phyloP scores from a whole-genome alignment of 225 moss, liverwort and hornwort species.

The Pleurozium schreberi region DNA sequence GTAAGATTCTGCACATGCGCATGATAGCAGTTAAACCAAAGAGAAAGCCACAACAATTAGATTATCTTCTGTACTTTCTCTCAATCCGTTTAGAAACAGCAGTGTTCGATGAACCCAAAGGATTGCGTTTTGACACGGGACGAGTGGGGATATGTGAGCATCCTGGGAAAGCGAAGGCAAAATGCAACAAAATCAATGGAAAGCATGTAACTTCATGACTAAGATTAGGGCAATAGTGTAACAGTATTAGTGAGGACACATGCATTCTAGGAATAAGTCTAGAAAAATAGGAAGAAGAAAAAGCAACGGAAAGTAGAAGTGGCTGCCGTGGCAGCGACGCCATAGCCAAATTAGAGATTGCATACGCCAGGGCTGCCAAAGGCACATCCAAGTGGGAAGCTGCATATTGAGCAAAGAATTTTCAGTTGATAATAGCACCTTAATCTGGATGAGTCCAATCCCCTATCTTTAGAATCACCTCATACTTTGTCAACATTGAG shows the following conservation, averaged over 20 bases:
- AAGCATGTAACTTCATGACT: neutral
- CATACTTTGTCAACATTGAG: neutral
- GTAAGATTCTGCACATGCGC: too few species aligned
- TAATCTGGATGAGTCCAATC: neutral
- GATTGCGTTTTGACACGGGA: too few species aligned
- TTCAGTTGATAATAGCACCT: neutral
- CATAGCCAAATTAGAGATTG: neutral
- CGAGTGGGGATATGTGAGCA: too few species aligned
- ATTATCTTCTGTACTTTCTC: too few species aligned
- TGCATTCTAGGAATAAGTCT: neutral
- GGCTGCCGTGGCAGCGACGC: neutral
- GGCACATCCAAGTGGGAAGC: constrained; percentile 54
- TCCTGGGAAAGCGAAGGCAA: constrained; percentile 30
- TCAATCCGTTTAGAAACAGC: too few species aligned
- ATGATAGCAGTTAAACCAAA: too few species aligned
- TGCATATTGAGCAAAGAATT: neutral
- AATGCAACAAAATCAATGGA: neutral
- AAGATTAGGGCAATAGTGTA: neutral
- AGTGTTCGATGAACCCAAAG: too few species aligned
- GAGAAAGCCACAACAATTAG: too few species aligned
- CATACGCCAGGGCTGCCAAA: neutral
- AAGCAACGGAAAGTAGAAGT: neutral
- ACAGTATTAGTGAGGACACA: neutral
- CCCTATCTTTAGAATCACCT: neutral
- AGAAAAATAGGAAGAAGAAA: neutral